Evolutionary conservation across 768 basidiomycete genomes (phyloP), one percentile per base, ranked within the genome.

Genomic region (Filobasidium floriforme): DNA sequence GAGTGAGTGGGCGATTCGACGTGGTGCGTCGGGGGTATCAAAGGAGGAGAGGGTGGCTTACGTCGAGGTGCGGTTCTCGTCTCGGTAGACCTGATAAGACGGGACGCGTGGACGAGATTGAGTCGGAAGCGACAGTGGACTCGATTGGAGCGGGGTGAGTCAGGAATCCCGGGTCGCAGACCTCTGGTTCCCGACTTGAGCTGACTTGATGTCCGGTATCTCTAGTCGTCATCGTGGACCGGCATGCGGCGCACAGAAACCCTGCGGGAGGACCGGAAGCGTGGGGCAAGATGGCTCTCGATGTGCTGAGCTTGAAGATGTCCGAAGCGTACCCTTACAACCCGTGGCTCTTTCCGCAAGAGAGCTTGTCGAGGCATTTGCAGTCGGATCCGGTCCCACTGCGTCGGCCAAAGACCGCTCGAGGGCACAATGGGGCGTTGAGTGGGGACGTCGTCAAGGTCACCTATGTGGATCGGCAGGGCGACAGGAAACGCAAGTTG

Each of bases 401-500:
- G 55, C 19, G 46, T 61, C 14, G 65, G 69, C 32, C 3, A 9
- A 29, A 43, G n/a, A 62, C 59, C 46, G 6, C 44, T 51, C 61
- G 24, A 41, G 61, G 59, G 19, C 32, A 62, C 12, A 41, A 41
- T 15, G 60, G 63, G 15, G 46, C 61, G 6, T 11, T 65, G 22
- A 43, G n/a, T 14, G 44, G 65, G 7, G 52, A 51, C 3, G 29
- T 61, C 43, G 63, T 70, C 37, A 69, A 69, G 61, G 84, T 90
- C 66, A 87, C 86, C 11, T 90, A 90, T 71, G 84, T 90, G 66
- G 84, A 83, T 65, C 81, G 89, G 40, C 89, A 90, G 77, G 81
- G 79, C 5, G 63, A 81, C 22, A 78, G 84, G 22, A 75, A 86
- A 65, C 32, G 32, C 32, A 37, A 37, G 32, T 67, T 78, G 41